phyloP scores from a whole-genome alignment of 1,284 basidiomycete species.

The Tilletiopsis washingtonensis region DNA sequence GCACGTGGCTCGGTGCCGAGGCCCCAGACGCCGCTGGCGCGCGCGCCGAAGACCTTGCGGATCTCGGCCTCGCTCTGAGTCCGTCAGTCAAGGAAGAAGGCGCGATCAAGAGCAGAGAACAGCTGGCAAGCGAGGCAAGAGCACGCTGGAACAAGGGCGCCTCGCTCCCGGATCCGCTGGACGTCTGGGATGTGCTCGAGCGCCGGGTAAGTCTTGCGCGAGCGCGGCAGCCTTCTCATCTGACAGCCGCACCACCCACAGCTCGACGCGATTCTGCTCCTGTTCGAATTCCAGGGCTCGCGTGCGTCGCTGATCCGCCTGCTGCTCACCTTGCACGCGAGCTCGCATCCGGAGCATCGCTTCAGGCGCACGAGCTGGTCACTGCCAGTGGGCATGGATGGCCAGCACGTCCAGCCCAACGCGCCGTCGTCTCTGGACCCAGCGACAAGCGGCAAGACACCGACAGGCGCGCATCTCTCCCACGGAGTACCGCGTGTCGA shows the following conservation, averaged over 20 bases:
- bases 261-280: slow-evolving; percentile 24
- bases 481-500: background rate
- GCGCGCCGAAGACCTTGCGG: slow-evolving; percentile 10
- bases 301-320: slow-evolving; percentile 22
- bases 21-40: background rate
- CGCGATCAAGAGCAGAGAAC: background rate
- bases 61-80: slow-evolving; percentile 8
- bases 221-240: too few species aligned
- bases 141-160: slow-evolving; percentile 17
- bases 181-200: slow-evolving; percentile 38
- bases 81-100: background rate
- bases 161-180: slow-evolving; percentile 17
- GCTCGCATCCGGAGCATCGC: slow-evolving; percentile 20
- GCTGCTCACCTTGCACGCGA: slow-evolving; percentile 25
- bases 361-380: background rate
- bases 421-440: slow-evolving; percentile 1
- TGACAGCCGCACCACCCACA: too few species aligned
- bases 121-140: background rate
- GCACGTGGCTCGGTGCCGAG: slow-evolving; percentile 32
- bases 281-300: slow-evolving; percentile 33
- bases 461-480: background rate
- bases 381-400: background rate
- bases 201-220: too few species aligned
- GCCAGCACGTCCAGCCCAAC: background rate
- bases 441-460: background rate